Evolutionary conservation across 306 rosid species (phyloP).

Genomic region (Lotus japonicus): DNA sequence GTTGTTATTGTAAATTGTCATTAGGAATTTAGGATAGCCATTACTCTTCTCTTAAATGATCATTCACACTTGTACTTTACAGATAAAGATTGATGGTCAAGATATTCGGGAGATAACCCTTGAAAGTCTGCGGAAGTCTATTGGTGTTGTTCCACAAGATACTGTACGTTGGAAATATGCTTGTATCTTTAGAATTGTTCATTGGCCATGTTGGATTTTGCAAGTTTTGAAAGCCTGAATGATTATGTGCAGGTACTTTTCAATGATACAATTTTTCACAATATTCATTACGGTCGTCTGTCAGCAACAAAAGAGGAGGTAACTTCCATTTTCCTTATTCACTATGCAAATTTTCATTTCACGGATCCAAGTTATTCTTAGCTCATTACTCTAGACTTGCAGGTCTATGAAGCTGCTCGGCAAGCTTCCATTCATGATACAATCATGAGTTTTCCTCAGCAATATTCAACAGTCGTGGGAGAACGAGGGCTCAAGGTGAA

Average conservation of each 20-base stretch:
- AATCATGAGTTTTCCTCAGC: conserved; percentile 79
- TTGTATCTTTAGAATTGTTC: conserved; percentile 1
- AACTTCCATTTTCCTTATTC: conserved; percentile 24
- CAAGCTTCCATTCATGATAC: conserved; percentile 91
- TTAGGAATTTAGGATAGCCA: not conserved
- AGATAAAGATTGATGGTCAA: conserved; percentile 84
- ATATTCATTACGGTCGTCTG: conserved; percentile 85
- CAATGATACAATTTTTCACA: conserved; percentile 89
- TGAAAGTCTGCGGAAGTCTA: conserved; percentile 73
- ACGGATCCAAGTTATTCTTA: conserved; percentile 19
- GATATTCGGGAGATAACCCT: conserved; percentile 75
- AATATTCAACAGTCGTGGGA: conserved; percentile 84
- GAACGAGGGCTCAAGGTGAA: conserved; percentile 98
- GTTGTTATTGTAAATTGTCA: not conserved
- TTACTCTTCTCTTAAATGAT: not conserved
- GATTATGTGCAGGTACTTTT: conserved; percentile 74
- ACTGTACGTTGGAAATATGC: conserved; percentile 47
- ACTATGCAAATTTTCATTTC: conserved; percentile 8
- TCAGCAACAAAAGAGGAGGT: conserved; percentile 91
- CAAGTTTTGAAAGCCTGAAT: conserved; percentile 23
- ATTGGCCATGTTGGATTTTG: conserved; percentile 11
- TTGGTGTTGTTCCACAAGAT: conserved; percentile 99
- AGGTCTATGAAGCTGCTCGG: conserved; percentile 94
- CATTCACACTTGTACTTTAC: conserved; percentile 18
- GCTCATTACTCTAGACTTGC: conserved; percentile 14